Conservation (phyloP, 768 basidiomycete genomes). For the Cystofilobasidium ferigula region DNA sequence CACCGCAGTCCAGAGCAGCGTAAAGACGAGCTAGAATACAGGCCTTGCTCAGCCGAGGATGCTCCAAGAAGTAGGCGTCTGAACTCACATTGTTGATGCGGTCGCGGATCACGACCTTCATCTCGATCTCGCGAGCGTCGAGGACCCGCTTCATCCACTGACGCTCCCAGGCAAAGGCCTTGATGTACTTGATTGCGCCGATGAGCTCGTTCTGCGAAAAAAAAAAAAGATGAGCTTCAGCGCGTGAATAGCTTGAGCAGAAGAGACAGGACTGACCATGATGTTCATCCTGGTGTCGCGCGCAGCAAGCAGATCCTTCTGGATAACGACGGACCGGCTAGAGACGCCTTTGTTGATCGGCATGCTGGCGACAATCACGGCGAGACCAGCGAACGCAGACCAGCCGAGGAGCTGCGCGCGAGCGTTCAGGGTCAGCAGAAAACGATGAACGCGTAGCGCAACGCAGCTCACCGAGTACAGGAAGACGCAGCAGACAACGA, state of each 20-base stretch:
- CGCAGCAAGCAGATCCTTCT: conserved; percentile 21
- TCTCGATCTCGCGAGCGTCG: conserved; percentile 51
- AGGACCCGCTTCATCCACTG: conserved; percentile 54
- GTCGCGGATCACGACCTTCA: conserved; percentile 53
- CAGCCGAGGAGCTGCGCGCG: conserved; percentile 6
- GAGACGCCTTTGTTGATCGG: conserved; percentile 15
- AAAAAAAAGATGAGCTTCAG: background rate
- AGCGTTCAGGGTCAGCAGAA: background rate
- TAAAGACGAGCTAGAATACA: conserved; percentile 52
- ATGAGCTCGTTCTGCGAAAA: conserved; percentile 19
- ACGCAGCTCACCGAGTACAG: conserved; percentile 18
- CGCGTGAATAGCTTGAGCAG: background rate
- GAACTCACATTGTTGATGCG: background rate
- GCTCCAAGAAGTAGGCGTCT: background rate
- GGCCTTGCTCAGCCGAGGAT: background rate
- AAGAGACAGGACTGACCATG: background rate
- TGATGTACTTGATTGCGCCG: conserved; percentile 30
- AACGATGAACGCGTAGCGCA: background rate
- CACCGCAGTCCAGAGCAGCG: conserved; percentile 58
- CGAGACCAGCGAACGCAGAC: conserved; percentile 22
- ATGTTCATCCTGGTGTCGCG: conserved; percentile 1
- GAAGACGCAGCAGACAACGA: conserved; percentile 23
- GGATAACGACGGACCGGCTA: conserved; percentile 18
- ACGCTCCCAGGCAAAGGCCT: conserved; percentile 73
- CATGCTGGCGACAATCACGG: conserved; percentile 10